phyloP scores from a whole-genome alignment of 129 eudicot species.

The Flaveria ramosissima region DNA sequence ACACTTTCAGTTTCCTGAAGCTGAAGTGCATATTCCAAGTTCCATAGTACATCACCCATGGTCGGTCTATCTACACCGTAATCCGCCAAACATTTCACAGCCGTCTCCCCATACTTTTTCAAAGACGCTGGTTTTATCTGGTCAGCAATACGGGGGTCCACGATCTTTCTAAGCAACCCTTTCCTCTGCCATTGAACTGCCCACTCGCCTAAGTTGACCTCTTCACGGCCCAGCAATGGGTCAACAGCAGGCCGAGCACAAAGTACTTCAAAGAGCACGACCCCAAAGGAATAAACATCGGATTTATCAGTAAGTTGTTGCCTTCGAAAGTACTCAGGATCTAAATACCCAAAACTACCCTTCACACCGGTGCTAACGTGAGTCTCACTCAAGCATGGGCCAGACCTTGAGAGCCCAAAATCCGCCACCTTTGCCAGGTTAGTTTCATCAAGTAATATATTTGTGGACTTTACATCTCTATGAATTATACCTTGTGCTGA shows the following conservation, averaged over 20 bases:
- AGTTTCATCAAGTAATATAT: conserved; percentile 67
- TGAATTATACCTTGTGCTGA: conserved; percentile 84
- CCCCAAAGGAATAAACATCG: conserved; percentile 82
- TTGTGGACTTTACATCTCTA: conserved; percentile 78
- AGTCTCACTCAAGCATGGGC: conserved; percentile 76
- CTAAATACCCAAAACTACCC: conserved; percentile 81
- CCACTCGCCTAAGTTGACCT: conserved; percentile 84
- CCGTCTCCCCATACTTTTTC: conserved; percentile 62
- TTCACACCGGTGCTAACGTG: conserved; percentile 88
- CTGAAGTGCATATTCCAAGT: conserved; percentile 75
- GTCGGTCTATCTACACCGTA: conserved; percentile 87
- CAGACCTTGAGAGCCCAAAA: conserved; percentile 75
- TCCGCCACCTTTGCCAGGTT: conserved; percentile 80
- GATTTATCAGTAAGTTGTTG: conserved; percentile 76
- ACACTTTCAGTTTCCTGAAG: conserved; percentile 52
- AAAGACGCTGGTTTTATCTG: conserved; percentile 51
- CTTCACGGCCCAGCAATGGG: conserved; percentile 60
- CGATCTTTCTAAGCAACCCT: conserved; percentile 51
- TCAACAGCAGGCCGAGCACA: conserved; percentile 84
- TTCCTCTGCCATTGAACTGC: conserved; percentile 68
- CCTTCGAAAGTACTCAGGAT: conserved; percentile 59
- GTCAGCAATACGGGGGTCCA: conserved; percentile 53
- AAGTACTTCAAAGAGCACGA: conserved; percentile 71
- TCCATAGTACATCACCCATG: conserved; percentile 92
- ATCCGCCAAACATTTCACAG: conserved; percentile 83